Conservation (phyloP, 768 basidiomycete genomes). For the Podaxis rugospora region DNA sequence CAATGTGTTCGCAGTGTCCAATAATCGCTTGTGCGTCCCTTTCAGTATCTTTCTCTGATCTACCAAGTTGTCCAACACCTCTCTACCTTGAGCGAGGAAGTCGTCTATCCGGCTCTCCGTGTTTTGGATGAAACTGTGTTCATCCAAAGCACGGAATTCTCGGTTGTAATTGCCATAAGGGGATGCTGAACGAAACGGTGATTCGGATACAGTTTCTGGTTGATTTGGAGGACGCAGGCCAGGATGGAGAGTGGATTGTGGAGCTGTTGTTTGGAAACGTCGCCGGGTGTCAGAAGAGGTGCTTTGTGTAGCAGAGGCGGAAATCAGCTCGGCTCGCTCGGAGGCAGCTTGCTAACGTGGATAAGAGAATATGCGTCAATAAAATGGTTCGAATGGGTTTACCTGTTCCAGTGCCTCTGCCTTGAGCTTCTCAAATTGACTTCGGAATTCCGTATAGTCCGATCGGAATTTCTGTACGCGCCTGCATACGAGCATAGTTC, state of each 20-base stretch:
- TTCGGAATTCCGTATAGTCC: constrained; percentile 80
- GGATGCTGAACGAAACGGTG: constrained; percentile 71
- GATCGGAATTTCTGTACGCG: constrained; percentile 89
- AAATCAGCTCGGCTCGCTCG: constrained; percentile 64
- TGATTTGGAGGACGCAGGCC: constrained; percentile 43
- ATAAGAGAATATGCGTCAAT: not conserved
- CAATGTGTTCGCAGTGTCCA: constrained; percentile 91
- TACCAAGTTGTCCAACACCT: constrained; percentile 86
- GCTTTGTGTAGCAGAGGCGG: constrained; percentile 32
- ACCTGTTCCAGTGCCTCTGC: constrained; percentile 49
- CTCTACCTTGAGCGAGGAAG: constrained; percentile 88
- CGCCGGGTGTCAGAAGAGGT: constrained; percentile 61
- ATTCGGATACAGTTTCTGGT: constrained; percentile 61
- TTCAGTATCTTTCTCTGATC: constrained; percentile 94
- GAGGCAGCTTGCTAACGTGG: constrained; percentile 48
- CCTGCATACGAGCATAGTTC: constrained; percentile 35
- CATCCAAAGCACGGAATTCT: constrained; percentile 77
- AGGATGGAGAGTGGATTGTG: constrained; percentile 50
- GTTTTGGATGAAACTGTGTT: constrained; percentile 85
- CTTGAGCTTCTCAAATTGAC: constrained; percentile 79
- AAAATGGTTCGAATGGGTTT: constrained; percentile 15
- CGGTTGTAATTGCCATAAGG: constrained; percentile 51
- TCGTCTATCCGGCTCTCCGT: constrained; percentile 82
- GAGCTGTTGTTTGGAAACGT: constrained; percentile 50
- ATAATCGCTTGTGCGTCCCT: constrained; percentile 82